Percentiles rank a stretch among this genome's conserved stretches.
Evolutionary conservation across 306 rosid genomes (phyloP).

Genomic region (Prunus armeniaca): DNA sequence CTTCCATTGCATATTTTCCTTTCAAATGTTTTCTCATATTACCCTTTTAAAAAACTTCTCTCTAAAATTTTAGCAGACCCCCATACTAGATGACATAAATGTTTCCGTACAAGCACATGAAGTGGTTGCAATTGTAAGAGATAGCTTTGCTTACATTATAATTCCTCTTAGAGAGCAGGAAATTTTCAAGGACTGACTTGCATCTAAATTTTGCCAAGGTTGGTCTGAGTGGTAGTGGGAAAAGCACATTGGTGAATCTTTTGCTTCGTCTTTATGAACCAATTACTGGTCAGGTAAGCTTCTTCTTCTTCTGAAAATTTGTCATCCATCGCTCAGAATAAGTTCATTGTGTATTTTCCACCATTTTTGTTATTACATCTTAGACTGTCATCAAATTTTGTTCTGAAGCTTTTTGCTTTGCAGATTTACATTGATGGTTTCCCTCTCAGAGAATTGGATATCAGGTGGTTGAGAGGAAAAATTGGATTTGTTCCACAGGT

Average conservation of each 20-base stretch:
- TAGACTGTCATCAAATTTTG: not conserved
- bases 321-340: not conserved
- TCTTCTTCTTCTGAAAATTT: not conserved
- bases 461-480: slow-evolving; percentile 45
- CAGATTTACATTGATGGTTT: slow-evolving; percentile 42
- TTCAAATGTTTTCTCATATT: not conserved
- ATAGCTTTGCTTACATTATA: slow-evolving; percentile 5
- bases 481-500: slow-evolving; percentile 50
- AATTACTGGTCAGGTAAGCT: slow-evolving; percentile 39
- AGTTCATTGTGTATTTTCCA: not conserved
- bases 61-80: slow-evolving; percentile 43
- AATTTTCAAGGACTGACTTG: slow-evolving; percentile 15
- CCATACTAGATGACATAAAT: slow-evolving; percentile 52
- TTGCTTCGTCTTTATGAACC: slow-evolving; percentile 52
- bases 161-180: slow-evolving; percentile 8
- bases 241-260: slow-evolving; percentile 21
- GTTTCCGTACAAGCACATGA: slow-evolving; percentile 60
- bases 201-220: slow-evolving; percentile 28
- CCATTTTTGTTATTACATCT: not conserved
- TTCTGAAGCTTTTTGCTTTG: slow-evolving; percentile 14
- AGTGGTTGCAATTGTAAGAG: slow-evolving; percentile 72
- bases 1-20: not conserved
- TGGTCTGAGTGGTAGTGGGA: slow-evolving; percentile 39
- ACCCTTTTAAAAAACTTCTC: not conserved
- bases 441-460: slow-evolving; percentile 39